These are phyloP conservation scores for Scutellaria minor DNA, from an alignment of 257 asterid species.

Conservation along the genomic window DNA sequence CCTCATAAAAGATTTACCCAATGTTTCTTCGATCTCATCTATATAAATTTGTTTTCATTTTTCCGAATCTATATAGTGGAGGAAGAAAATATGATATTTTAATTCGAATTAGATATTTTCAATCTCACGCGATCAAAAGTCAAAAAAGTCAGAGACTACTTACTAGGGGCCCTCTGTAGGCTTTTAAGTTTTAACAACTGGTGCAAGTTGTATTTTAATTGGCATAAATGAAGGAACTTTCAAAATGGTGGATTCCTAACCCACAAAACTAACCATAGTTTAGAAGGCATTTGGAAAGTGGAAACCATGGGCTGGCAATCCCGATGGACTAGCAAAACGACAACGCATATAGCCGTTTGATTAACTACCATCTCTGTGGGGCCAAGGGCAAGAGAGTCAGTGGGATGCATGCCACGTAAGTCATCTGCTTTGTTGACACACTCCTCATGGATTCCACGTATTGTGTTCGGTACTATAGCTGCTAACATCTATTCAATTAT, in stretches of 20 bases:
- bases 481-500: background rate
- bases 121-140: constrained; percentile 8
- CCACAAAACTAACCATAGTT: constrained; percentile 34
- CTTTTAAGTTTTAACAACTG: background rate
- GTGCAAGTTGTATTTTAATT: constrained; percentile 19
- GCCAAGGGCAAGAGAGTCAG: constrained; percentile 2
- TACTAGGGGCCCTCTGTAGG: constrained; percentile 22
- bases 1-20: too few species aligned
- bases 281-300: background rate
- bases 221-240: background rate
- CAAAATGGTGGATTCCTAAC: background rate
- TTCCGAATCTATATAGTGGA: too few species aligned
- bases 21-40: too few species aligned
- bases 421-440: constrained; percentile 41
- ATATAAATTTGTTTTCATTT: too few species aligned
- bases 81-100: too few species aligned
- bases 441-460: constrained; percentile 51
- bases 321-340: constrained; percentile 34
- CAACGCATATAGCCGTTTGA: constrained; percentile 41
- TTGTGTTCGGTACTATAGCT: background rate
- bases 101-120: too few species aligned
- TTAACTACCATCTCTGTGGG: constrained; percentile 34
- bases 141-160: background rate
- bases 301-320: constrained; percentile 40
- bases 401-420: constrained; percentile 50